A percentile compares a stretch with the other conserved stretches of the same genome.
Conservation (phyloP, 495 filamentous ascomycete genomes). For the Penicillium verhagenii region DNA sequence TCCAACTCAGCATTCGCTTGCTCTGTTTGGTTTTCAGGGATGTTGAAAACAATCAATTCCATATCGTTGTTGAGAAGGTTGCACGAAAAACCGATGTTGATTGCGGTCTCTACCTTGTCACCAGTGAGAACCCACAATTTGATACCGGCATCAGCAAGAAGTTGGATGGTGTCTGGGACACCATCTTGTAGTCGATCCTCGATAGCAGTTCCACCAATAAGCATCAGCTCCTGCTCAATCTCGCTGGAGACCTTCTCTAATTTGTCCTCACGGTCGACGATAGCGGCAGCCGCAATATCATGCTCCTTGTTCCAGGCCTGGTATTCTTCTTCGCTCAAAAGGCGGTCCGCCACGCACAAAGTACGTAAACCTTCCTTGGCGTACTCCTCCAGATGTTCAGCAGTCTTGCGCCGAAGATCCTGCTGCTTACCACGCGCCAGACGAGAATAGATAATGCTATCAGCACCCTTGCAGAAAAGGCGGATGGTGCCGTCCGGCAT, state of each 20-base stretch:
- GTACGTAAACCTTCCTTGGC: constrained; percentile 94
- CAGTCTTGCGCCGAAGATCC: constrained; percentile 78
- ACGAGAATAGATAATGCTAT: constrained; percentile 95
- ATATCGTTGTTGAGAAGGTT: constrained; percentile 96
- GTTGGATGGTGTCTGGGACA: constrained; percentile 92
- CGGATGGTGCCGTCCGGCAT: constrained; percentile 94
- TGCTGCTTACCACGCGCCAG: constrained; percentile 81
- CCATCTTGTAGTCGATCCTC: constrained; percentile 97
- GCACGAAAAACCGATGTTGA: constrained; percentile 99
- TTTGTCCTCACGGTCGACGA: constrained; percentile 89
- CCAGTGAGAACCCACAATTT: constrained; percentile 99
- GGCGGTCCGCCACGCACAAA: constrained; percentile 87
- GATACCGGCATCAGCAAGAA: constrained; percentile 92
- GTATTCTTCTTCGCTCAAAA: constrained; percentile 84
- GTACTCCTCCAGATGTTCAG: constrained; percentile 94
- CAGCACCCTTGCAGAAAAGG: constrained; percentile 96
- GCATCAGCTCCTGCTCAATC: constrained; percentile 85
- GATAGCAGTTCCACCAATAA: constrained; percentile 95
- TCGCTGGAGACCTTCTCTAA: constrained; percentile 84
- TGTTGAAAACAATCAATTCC: constrained; percentile 91
- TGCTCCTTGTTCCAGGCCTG: constrained; percentile 80
- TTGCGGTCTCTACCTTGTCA: constrained; percentile 98
- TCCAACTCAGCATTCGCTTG: constrained; percentile 69
- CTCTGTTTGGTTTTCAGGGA: constrained; percentile 68
- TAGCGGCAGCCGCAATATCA: constrained; percentile 79